Evolutionary conservation across 768 basidiomycete genomes (phyloP), one percentile per base, ranked within the genome.

Genomic region (Leccinum subgranulosum): DNA sequence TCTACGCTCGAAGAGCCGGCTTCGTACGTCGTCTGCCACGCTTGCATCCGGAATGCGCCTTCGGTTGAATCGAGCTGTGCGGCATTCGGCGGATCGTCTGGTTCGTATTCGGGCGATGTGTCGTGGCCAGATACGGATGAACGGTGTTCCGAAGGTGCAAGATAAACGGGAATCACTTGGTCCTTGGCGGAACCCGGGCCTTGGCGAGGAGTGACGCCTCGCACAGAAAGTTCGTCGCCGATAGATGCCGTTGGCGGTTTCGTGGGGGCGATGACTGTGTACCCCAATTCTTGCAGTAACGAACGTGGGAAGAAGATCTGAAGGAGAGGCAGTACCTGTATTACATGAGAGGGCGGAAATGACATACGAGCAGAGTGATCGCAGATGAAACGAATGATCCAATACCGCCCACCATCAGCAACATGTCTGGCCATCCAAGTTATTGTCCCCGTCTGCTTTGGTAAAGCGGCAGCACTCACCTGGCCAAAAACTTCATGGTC

Each of bases 291-390:
- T 27, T 75, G 76, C 4, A 81, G 80, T 54, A 88, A 77, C 3
- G 88, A 88, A 47, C 87, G 87, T 34, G 89, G 89, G 75, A 90
- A 90, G 74, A 90, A 90, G 45, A 90, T 81, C 87, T 89, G 34
- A 6, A 28, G 29, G 36, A 45, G 17, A 10, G 31, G 36, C 47
- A 49, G 47, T 23, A 41, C 4, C 28, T 21, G 46, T 19, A 21
- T 34, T 47, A n/a, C 28, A 34, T 6, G 33, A 28, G 29, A 49
- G 46, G 23, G 41, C n/a, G 27, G 23, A 25, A 19, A 49, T 15
- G 49, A 71, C 84, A 66, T 65, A 90, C 90, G 31, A 92, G 77
- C 31, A 93, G 77, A 4, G 91, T 93, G 23, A 92, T 88, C 17
- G 84, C 84, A 25, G 90, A 90, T 4, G 90, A 92, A 21, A 90